phyloP scores from a whole-genome alignment of 495 filamentous ascomycete species.

The Penicillium argentinense region DNA sequence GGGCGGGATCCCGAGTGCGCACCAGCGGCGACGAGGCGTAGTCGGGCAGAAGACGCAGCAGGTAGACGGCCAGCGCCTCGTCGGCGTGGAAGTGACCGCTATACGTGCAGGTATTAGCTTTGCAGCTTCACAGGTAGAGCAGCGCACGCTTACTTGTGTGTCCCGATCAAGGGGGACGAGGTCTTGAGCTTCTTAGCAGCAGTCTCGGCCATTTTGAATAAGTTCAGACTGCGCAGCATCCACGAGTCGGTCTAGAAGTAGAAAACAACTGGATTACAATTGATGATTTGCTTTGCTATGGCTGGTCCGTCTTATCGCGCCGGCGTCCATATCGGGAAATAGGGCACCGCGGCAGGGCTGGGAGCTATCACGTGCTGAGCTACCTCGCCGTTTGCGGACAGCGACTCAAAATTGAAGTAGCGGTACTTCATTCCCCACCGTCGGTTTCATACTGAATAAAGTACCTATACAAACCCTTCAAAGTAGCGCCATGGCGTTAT shows the following conservation, averaged over 20 bases:
- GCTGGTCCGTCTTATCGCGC: conserved; percentile 23
- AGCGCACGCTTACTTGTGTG: conserved; percentile 66
- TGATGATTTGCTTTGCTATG: conserved; percentile 22
- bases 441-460: too few species aligned
- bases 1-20: conserved; percentile 79
- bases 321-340: conserved; percentile 20
- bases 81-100: conserved; percentile 98
- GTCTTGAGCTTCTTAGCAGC: conserved; percentile 72
- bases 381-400: too few species aligned
- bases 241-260: conserved; percentile 3
- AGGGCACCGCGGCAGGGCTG: conserved; percentile 21
- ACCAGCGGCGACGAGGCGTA: conserved; percentile 75
- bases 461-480: too few species aligned
- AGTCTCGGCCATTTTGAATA: conserved; percentile 60
- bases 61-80: conserved; percentile 95
- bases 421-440: background rate
- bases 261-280: too few species aligned
- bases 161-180: conserved; percentile 69
- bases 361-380: conserved; percentile 4
- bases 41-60: conserved; percentile 83
- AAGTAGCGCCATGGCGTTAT: too few species aligned
- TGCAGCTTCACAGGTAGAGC: conserved; percentile 1
- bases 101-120: background rate
- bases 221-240: conserved; percentile 32
- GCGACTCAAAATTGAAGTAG: too few species aligned